A percentile compares a stretch with the other conserved stretches of the same genome.
Conservation (phyloP, 2,329 filamentous ascomycete genomes). For the Aspergillus bombycis region DNA sequence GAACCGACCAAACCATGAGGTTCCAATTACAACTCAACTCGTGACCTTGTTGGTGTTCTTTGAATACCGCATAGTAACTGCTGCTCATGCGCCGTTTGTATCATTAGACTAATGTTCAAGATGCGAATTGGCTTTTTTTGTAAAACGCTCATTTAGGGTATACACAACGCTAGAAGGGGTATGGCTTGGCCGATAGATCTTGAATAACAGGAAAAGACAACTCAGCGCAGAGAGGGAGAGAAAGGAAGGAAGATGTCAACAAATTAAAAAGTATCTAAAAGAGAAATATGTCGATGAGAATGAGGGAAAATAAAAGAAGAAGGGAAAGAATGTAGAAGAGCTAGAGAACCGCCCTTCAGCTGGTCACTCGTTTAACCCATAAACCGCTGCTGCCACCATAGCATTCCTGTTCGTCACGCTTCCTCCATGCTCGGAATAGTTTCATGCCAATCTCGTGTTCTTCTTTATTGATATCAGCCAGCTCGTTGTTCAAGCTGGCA, state of each 20-base stretch:
- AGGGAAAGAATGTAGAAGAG: conserved; percentile 4
- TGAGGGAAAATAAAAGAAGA: not conserved
- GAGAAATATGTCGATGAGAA: not conserved
- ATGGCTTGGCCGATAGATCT: conserved; percentile 20
- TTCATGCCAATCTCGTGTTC: conserved; percentile 79
- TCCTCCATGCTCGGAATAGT: conserved; percentile 74
- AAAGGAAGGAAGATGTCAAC: conserved; percentile 5
- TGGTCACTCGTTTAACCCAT: conserved; percentile 79
- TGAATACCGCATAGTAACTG: conserved; percentile 5
- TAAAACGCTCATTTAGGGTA: conserved; percentile 7
- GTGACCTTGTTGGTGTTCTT: not conserved
- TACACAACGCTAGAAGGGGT: conserved; percentile 22
- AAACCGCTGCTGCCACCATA: conserved; percentile 60
- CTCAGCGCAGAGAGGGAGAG: conserved; percentile 19
- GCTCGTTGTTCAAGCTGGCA: conserved; percentile 64
- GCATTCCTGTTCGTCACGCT: conserved; percentile 64
- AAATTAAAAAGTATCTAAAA: not conserved
- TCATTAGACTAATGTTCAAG: not conserved
- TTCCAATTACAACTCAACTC: not conserved
- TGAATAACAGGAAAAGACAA: conserved; percentile 16
- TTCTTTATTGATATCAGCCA: conserved; percentile 73
- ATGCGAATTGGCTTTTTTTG: not conserved
- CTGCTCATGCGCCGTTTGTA: not conserved
- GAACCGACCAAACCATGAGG: not conserved
- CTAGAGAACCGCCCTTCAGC: conserved; percentile 42